Evolutionary conservation across 805 yeast genomes (phyloP), one percentile per base, ranked within the genome.

Genomic region (Cyberlindnera xishuangbannaensis): DNA sequence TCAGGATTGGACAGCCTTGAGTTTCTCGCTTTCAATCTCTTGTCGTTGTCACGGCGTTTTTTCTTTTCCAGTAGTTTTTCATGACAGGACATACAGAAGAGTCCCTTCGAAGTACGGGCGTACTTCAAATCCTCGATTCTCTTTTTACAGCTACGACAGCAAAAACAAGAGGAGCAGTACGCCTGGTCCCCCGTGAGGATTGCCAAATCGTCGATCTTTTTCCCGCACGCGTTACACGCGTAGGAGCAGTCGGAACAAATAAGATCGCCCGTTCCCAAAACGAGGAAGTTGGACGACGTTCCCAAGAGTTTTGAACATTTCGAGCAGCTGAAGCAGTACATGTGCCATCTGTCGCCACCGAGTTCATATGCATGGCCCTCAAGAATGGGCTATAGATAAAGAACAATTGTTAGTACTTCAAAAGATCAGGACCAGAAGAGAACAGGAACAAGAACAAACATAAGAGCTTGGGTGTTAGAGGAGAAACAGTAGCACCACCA

Each of bases 341-440:
- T 82, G 57, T 92, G 98, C 98, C 98, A 92, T 44, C 95, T 75
- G 53, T 86, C 90, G 18, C 83, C 94, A 16, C 95, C 95, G 31
- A 90, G 65, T 55, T 90, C 97, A 55, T 86, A 92, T 3, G 97
- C 97, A 44, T 88, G 94, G 20, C 96, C 96, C 50, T 85, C 95
- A 14, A 73, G 72, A 30, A 90, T 83, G 18, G 80, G 63, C 37
- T 33, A 16, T 21, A 10, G 8, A 11, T 19, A 13, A 6, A 5
- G 18, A 25, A n/a, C n/a, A n/a, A n/a, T 25, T 31, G 19, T 22
- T 31, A 29, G 11, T 10, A 19, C 4, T 20, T 13, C 25, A 8
- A 19, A 19, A 19, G 22, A 8, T 8, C 22, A 8, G 22, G 22
- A 19, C n/a, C n/a, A n/a, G n/a, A n/a, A n/a, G n/a, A n/a, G n/a